Conservation (phyloP, 2,329 filamentous ascomycete genomes). For the Paraconiothyrium brasiliense region DNA sequence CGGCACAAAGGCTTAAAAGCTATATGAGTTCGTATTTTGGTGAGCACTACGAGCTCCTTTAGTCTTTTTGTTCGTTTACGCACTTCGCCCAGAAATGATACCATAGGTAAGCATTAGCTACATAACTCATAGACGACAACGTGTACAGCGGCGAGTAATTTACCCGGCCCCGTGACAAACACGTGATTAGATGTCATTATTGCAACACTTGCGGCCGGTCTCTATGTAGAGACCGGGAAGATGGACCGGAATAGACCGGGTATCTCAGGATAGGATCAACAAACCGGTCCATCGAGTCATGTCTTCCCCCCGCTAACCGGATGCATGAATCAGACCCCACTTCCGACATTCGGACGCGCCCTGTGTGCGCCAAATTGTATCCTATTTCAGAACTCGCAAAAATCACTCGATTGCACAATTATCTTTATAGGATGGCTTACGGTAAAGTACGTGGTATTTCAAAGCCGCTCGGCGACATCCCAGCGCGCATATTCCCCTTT, state of each 20-base stretch:
- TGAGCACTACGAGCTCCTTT: too few relatives aligned
- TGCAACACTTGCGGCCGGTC: too few relatives aligned
- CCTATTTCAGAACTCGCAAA: slow-evolving; percentile 9
- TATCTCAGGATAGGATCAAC: too few relatives aligned
- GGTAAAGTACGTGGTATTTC: slow-evolving; percentile 18
- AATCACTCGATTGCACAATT: neutral
- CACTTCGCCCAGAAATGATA: too few relatives aligned
- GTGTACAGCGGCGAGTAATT: too few relatives aligned
- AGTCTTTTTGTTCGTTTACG: too few relatives aligned
- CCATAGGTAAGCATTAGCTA: too few relatives aligned
- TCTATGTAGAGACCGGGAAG: neutral
- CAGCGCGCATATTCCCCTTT: slow-evolving; percentile 20
- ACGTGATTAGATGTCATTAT: too few relatives aligned
- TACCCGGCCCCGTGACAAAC: too few relatives aligned
- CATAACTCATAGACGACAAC: too few relatives aligned
- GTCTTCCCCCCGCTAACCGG: neutral
- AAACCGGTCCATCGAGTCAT: neutral
- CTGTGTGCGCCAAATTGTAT: slow-evolving; percentile 8
- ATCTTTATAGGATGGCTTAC: slow-evolving; percentile 13
- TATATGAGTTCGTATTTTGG: neutral
- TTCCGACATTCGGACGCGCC: neutral
- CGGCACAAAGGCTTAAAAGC: neutral
- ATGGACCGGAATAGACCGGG: too few relatives aligned
- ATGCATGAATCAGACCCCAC: slow-evolving; percentile 2
- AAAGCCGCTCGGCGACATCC: slow-evolving; percentile 16